phyloP scores from a whole-genome alignment of 1,284 basidiomycete species.

The Heterobasidion irregulare region DNA sequence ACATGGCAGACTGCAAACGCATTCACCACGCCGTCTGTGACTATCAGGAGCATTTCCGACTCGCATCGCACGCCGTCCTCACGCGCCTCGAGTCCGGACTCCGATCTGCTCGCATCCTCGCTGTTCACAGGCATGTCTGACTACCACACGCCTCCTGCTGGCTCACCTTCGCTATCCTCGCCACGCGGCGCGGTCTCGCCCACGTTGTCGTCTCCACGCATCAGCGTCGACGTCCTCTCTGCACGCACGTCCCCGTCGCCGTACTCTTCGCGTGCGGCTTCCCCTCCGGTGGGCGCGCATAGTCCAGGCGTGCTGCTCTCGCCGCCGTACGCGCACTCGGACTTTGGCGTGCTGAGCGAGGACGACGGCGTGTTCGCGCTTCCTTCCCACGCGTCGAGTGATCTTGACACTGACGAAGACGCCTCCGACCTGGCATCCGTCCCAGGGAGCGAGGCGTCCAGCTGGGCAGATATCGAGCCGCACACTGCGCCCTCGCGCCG shows the following conservation, averaged over 20 bases:
- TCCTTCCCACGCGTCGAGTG: constrained; percentile 6
- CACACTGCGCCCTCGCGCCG: neutral
- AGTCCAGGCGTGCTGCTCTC: neutral
- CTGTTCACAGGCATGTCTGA: neutral
- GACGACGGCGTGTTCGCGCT: constrained; percentile 10
- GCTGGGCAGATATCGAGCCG: constrained; percentile 5
- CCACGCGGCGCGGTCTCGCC: constrained; percentile 1
- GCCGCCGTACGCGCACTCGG: neutral
- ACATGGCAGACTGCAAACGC: neutral
- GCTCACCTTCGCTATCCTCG: neutral
- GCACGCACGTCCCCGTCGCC: constrained; percentile 5
- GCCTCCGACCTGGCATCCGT: constrained; percentile 7
- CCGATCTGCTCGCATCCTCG: constrained; percentile 7
- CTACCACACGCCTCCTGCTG: constrained; percentile 5
- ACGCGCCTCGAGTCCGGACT: constrained; percentile 1
- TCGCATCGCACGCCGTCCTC: neutral
- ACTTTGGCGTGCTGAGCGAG: neutral
- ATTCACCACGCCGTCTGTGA: neutral
- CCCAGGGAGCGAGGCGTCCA: constrained; percentile 8
- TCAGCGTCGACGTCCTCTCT: constrained; percentile 7
- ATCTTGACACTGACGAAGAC: constrained; percentile 6
- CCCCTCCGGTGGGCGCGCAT: neutral
- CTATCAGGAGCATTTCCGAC: neutral
- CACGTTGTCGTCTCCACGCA: neutral
- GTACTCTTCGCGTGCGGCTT: neutral